A percentile compares a stretch with the other conserved stretches of the same genome.
Conservation (phyloP, 768 basidiomycete genomes). For the Leccinum barrowsii region DNA sequence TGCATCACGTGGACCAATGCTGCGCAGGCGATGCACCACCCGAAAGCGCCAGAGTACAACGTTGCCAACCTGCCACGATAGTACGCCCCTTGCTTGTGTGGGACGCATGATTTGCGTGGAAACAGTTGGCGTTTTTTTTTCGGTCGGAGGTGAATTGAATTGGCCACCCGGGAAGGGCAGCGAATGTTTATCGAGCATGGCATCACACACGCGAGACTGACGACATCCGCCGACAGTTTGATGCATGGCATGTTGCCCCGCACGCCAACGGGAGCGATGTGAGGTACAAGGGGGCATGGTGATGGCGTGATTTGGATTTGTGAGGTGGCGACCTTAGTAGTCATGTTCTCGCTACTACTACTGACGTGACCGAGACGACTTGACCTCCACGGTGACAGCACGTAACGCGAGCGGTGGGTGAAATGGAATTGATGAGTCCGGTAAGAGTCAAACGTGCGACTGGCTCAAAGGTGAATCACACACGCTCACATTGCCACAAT, state of each 20-base stretch:
- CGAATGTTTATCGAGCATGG: not conserved
- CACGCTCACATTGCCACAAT: not conserved
- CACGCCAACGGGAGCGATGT: not conserved
- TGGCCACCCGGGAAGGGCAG: not conserved
- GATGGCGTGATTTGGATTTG: constrained; percentile 12
- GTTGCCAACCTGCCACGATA: not conserved
- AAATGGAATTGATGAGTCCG: not conserved
- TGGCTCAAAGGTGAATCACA: not conserved
- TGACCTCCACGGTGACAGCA: not conserved
- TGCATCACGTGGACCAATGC: not conserved
- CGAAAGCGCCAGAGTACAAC: not conserved
- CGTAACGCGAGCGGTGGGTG: constrained; percentile 4
- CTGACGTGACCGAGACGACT: not conserved
- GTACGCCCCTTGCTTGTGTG: not conserved
- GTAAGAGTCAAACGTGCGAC: constrained; percentile 17
- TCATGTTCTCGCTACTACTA: not conserved
- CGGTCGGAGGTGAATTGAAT: constrained; percentile 3
- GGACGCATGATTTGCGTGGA: constrained; percentile 1
- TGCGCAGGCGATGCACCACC: not conserved
- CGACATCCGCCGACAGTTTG: not conserved
- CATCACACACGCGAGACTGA: not conserved
- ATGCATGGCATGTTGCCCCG: not conserved
- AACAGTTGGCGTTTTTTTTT: not conserved
- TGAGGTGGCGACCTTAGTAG: not conserved
- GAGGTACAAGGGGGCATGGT: not conserved